These are phyloP conservation scores for Pseudocercospora crystallina DNA, from an alignment of 2,329 filamentous ascomycete genomes.

Conservation along the genomic window DNA sequence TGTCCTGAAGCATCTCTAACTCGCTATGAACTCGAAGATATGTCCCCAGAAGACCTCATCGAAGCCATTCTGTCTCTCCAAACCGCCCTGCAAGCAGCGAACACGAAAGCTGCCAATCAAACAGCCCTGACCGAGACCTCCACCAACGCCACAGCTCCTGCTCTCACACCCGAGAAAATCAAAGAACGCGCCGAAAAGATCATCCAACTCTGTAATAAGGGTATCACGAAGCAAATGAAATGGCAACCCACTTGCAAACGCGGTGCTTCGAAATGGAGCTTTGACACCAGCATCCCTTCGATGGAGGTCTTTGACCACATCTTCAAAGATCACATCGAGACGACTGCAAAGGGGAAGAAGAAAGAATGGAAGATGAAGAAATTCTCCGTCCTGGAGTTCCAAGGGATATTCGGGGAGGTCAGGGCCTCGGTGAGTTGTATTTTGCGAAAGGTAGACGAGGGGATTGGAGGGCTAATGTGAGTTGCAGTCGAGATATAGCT, in stretches of 20 bases:
- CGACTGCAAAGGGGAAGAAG: background rate
- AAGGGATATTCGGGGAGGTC: background rate
- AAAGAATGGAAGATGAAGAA: constrained; percentile 10
- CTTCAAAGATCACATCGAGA: constrained; percentile 1
- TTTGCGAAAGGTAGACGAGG: background rate
- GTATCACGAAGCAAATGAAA: constrained; percentile 11
- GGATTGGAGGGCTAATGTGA: no score
- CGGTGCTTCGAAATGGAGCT: constrained; percentile 4
- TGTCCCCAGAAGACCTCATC: background rate
- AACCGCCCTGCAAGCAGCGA: background rate
- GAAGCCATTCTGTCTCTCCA: background rate
- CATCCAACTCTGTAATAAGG: background rate
- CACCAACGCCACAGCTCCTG: background rate
- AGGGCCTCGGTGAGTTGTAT: constrained; percentile 6
- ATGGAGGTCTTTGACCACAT: constrained; percentile 2
- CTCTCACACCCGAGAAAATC: constrained; percentile 4
- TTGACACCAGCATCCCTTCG: constrained; percentile 1
- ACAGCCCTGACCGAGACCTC: background rate
- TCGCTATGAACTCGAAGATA: background rate
- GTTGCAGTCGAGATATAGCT: constrained; percentile 2
- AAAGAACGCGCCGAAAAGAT: constrained; percentile 1
- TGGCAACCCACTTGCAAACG: constrained; percentile 12
- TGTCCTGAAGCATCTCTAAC: constrained; percentile 1
- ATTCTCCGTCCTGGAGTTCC: background rate
- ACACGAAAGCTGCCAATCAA: no score